A percentile compares a stretch with the other conserved stretches of the same genome.
phyloP scores from a whole-genome alignment of 192 early-diverging fungal genomes.

The Endogone sp. region DNA sequence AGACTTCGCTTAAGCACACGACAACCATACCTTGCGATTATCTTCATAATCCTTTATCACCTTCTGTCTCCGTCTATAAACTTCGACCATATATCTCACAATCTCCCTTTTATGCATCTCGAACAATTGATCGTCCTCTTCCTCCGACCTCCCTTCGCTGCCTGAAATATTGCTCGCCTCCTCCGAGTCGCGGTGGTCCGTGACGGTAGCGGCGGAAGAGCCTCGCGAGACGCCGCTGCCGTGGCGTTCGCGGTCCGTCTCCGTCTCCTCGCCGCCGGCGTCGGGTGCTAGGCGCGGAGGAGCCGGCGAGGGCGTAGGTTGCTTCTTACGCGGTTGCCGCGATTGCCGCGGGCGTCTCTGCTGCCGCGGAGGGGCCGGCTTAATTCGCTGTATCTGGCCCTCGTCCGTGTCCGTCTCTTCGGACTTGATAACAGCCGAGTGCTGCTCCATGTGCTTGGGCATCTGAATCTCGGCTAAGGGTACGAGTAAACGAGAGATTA shows the following conservation, averaged over 20 bases:
- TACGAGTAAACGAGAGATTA: neutral
- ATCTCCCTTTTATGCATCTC: slow-evolving; percentile 24
- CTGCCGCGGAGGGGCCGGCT: neutral
- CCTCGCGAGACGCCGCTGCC: neutral
- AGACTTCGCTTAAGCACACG: too few relatives aligned
- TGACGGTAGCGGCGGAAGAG: neutral
- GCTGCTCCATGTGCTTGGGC: neutral
- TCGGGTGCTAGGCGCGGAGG: neutral
- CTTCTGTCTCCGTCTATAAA: slow-evolving; percentile 28
- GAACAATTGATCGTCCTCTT: slow-evolving; percentile 15
- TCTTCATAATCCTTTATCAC: slow-evolving; percentile 35
- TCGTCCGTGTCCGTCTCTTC: neutral
- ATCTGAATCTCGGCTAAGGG: neutral
- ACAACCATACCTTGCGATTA: slow-evolving; percentile 17
- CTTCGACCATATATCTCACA: slow-evolving; percentile 37
- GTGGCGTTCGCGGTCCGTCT: slow-evolving; percentile 12
- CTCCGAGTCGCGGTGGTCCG: neutral
- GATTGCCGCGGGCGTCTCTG: neutral
- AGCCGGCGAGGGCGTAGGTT: neutral
- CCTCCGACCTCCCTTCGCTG: slow-evolving; percentile 4
- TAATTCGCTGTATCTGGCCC: neutral
- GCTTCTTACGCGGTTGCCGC: neutral
- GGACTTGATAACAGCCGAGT: neutral
- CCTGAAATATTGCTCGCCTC: slow-evolving; percentile 1
- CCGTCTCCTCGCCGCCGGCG: neutral